Evolutionary conservation across 2,329 filamentous ascomycete species (phyloP).

Genomic region (Daldinia eschscholtzii): DNA sequence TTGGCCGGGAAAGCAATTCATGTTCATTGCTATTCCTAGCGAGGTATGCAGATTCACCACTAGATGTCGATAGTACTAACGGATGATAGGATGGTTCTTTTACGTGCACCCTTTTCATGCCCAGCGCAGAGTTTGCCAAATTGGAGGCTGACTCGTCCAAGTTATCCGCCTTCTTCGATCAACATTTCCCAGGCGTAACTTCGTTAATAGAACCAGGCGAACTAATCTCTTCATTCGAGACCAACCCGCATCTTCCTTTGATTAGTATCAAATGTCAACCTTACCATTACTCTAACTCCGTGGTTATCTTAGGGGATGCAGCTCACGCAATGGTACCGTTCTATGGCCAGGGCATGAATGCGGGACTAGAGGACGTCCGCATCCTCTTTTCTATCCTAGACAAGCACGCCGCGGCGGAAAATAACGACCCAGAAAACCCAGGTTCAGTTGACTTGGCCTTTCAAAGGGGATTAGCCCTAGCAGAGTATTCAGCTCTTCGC

Average conservation of each 20-base stretch:
- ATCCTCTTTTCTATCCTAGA: constrained; percentile 88
- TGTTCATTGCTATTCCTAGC: constrained; percentile 97
- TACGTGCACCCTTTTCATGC: constrained; percentile 93
- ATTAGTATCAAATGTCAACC: constrained; percentile 94
- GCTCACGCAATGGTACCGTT: constrained; percentile 99
- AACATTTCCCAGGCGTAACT: constrained; percentile 88
- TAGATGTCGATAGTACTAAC: constrained; percentile 27
- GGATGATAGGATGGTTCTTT: constrained; percentile 83
- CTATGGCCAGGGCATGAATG: constrained; percentile 98
- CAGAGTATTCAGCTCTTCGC: constrained; percentile 80
- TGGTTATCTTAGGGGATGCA: constrained; percentile 90
- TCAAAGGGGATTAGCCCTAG: constrained; percentile 77
- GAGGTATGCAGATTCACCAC: constrained; percentile 58
- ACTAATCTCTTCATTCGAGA: constrained; percentile 79
- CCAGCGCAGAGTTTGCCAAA: constrained; percentile 74
- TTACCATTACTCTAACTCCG: constrained; percentile 82
- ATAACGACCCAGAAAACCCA: constrained; percentile 55
- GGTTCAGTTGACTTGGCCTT: constrained; percentile 63
- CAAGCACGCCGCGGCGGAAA: constrained; percentile 66
- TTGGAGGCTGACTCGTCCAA: constrained; percentile 73
- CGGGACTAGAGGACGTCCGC: constrained; percentile 92
- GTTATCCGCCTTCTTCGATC: constrained; percentile 80
- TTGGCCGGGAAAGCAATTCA: constrained; percentile 92
- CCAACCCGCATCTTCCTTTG: constrained; percentile 90
- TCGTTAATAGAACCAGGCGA: constrained; percentile 74